These are phyloP conservation scores for Spinacia oleracea DNA, from an alignment of 179 eudicot genomes.

Conservation along the genomic window DNA sequence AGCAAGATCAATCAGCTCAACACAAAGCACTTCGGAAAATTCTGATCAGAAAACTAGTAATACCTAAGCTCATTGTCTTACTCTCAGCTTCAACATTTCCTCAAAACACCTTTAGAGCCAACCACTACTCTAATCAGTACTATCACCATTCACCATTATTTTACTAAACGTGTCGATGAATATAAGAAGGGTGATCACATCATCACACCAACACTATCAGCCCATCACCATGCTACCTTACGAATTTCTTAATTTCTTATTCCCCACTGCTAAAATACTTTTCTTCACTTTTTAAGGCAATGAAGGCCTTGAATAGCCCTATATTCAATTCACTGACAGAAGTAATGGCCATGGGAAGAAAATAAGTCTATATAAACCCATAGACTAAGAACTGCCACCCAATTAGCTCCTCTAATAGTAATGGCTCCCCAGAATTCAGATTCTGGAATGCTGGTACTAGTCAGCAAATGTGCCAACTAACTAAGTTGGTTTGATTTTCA, in stretches of 20 bases:
- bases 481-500: too few relatives aligned
- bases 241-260: not conserved
- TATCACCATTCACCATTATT: not conserved
- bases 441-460: not conserved
- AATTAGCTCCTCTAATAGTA: not conserved
- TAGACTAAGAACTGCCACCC: not conserved
- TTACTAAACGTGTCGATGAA: too few relatives aligned
- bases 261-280: not conserved
- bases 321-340: not conserved
- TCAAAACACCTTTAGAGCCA: not conserved
- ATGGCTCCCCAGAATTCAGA: not conserved
- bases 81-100: not conserved
- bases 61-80: not conserved
- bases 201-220: not conserved
- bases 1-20: not conserved
- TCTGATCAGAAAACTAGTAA: not conserved
- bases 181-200: not conserved
- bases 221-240: not conserved
- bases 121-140: not conserved
- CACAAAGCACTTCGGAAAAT: not conserved
- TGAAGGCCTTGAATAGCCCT: not conserved
- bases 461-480: too few relatives aligned
- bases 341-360: not conserved
- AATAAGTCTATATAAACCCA: not conserved
- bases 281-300: not conserved